phyloP scores from a whole-genome alignment of 1,284 basidiomycete species.

The Papiliotrema terrestris region DNA sequence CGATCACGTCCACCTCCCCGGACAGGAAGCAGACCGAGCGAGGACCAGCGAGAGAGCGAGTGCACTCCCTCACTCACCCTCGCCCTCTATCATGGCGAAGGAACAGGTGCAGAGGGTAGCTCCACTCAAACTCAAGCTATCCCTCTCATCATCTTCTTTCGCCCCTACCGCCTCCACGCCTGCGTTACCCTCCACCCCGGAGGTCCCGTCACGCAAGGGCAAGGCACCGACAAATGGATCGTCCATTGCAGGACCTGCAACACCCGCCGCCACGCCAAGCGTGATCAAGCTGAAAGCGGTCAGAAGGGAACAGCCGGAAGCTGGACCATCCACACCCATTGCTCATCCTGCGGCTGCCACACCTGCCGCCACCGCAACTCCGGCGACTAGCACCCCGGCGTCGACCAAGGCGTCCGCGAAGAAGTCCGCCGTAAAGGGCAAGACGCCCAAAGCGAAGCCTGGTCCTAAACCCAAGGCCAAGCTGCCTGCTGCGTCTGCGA shows the following conservation, averaged over 20 bases:
- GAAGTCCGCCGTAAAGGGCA: neutral
- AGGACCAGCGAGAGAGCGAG: neutral
- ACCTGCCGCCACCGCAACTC: too few relatives aligned
- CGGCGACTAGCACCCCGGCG: neutral
- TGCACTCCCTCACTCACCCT: neutral
- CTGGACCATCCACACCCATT: too few relatives aligned
- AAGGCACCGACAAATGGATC: too few relatives aligned
- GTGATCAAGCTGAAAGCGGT: too few relatives aligned
- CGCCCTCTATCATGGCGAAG: neutral
- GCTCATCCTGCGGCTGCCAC: too few relatives aligned
- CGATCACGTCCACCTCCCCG: neutral
- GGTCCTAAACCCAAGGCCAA: neutral
- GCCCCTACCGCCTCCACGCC: too few relatives aligned
- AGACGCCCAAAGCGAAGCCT: neutral
- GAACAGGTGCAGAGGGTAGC: neutral
- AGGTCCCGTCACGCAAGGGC: too few relatives aligned
- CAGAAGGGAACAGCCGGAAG: too few relatives aligned
- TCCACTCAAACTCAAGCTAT: slow-evolving; percentile 3
- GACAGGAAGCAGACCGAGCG: neutral
- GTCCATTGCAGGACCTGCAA: too few relatives aligned
- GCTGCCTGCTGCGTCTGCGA: neutral
- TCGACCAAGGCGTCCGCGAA: neutral
- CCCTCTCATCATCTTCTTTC: neutral
- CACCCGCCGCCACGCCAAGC: too few relatives aligned
- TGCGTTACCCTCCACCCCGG: too few relatives aligned